Evolutionary conservation across 106 monocot species (phyloP).

Genomic region (Acanthochlamys bracteata): DNA sequence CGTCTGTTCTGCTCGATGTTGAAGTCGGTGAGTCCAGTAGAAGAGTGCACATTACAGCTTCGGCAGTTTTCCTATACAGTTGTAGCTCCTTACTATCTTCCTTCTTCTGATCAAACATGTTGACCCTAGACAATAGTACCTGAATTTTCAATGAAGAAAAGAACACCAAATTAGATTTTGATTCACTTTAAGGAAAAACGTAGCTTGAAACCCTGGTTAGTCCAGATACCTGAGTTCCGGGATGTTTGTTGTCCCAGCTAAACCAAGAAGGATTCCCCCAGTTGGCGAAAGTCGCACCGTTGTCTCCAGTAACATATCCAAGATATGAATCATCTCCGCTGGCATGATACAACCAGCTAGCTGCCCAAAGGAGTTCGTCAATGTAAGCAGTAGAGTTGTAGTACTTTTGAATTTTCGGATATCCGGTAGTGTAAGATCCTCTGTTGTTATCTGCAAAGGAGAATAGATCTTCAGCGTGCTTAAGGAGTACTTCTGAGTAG

Average conservation of each 20-base stretch:
- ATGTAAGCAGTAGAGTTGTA: constrained; percentile 82
- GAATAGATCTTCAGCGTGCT: constrained; percentile 73
- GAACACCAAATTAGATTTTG: too few relatives aligned
- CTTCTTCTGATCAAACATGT: constrained; percentile 58
- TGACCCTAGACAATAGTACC: constrained; percentile 84
- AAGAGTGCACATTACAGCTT: constrained; percentile 87
- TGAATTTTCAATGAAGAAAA: constrained; percentile 9
- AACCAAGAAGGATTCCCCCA: constrained; percentile 95
- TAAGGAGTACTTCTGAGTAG: constrained; percentile 72
- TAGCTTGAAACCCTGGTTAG: background rate
- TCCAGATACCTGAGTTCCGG: constrained; percentile 69
- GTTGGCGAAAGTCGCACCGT: constrained; percentile 72
- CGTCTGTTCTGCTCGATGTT: constrained; percentile 72
- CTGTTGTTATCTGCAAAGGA: constrained; percentile 71
- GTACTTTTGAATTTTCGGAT: constrained; percentile 55
- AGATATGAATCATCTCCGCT: constrained; percentile 76
- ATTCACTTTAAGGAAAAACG: background rate
- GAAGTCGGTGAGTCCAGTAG: constrained; percentile 82
- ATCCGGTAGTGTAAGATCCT: constrained; percentile 60
- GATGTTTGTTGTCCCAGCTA: constrained; percentile 95
- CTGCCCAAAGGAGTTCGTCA: constrained; percentile 92
- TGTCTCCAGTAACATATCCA: constrained; percentile 70
- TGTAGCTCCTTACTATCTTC: constrained; percentile 52
- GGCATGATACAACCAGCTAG: constrained; percentile 90
- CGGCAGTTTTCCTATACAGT: constrained; percentile 74